These are phyloP conservation scores for Cytidiella melzeri DNA, from an alignment of 768 basidiomycete species.

Conservation along the genomic window DNA sequence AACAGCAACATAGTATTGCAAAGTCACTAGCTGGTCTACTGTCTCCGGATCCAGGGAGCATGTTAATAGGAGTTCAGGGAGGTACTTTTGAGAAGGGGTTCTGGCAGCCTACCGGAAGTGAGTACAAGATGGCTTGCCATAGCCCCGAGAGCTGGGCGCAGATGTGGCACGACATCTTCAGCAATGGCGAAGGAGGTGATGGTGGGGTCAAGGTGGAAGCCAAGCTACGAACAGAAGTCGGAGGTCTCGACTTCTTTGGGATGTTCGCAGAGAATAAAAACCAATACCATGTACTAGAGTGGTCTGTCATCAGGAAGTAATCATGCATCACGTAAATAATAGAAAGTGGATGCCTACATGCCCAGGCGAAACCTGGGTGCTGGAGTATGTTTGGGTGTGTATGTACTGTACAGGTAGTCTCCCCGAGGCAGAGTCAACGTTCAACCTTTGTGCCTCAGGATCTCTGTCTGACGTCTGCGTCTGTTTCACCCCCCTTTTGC, in stretches of 20 bases:
- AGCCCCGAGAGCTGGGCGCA: slow-evolving; percentile 29
- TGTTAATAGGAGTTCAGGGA: slow-evolving; percentile 38
- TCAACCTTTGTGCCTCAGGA: no score
- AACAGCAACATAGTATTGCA: slow-evolving; percentile 34
- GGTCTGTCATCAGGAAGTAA: slow-evolving; percentile 3
- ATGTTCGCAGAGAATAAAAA: slow-evolving; percentile 4
- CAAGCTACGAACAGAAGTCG: neutral
- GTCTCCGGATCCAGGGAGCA: slow-evolving; percentile 33
- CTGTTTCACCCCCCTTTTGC: no score
- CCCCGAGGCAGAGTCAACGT: no score
- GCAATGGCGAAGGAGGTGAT: neutral
- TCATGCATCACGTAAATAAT: no score
- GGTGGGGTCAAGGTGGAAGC: neutral
- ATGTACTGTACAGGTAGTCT: no score
- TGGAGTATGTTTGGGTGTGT: no score
- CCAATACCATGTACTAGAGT: slow-evolving; percentile 1
- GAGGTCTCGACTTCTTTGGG: slow-evolving; percentile 1
- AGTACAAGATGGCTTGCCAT: slow-evolving; percentile 27
- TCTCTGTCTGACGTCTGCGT: no score
- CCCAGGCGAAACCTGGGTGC: no score
- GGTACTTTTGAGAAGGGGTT: slow-evolving; percentile 26
- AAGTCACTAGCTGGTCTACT: slow-evolving; percentile 34
- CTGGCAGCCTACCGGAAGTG: neutral
- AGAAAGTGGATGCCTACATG: no score
- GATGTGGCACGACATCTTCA: slow-evolving; percentile 29